Percentiles rank a stretch among this genome's conserved stretches.
Evolutionary conservation across 2,329 filamentous ascomycete species (phyloP).

Genomic region (Eurotiales sp.): DNA sequence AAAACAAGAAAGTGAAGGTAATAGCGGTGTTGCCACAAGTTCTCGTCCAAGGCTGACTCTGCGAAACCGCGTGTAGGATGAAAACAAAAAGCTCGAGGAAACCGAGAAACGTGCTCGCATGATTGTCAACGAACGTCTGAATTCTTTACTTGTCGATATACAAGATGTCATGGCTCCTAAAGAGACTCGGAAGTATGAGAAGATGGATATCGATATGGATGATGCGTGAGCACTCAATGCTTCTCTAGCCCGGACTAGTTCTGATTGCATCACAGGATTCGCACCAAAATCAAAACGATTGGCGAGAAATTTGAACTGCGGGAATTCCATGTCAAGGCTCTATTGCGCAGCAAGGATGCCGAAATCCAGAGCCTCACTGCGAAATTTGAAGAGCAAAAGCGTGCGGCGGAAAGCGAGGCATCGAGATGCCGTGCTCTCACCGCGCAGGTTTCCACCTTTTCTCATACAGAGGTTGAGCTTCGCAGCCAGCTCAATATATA

Average conservation of each 20-base stretch:
- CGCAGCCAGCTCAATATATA: slow-evolving; percentile 96
- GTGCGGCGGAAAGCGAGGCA: slow-evolving; percentile 76
- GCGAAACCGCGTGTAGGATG: slow-evolving; percentile 56
- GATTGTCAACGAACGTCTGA: slow-evolving; percentile 80
- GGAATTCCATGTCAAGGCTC: slow-evolving; percentile 87
- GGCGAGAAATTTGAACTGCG: slow-evolving; percentile 96
- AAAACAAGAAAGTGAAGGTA: slow-evolving; percentile 98
- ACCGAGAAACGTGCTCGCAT: slow-evolving; percentile 77
- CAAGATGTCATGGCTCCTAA: slow-evolving; percentile 86
- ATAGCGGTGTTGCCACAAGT: slow-evolving; percentile 17
- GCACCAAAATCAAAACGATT: slow-evolving; percentile 82
- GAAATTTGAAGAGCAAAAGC: slow-evolving; percentile 84
- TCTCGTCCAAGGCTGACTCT: slow-evolving; percentile 17
- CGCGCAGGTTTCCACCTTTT: slow-evolving; percentile 88
- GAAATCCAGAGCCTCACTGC: slow-evolving; percentile 91
- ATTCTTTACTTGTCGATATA: slow-evolving; percentile 74
- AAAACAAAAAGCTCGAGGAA: slow-evolving; percentile 88
- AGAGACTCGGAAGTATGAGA: slow-evolving; percentile 74
- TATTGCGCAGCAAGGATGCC: slow-evolving; percentile 89
- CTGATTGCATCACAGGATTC: slow-evolving; percentile 39
- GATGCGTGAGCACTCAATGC: slow-evolving; percentile 63
- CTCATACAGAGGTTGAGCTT: slow-evolving; percentile 90
- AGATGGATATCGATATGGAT: slow-evolving; percentile 81
- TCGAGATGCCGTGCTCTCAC: slow-evolving; percentile 80
- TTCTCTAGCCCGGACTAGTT: slow-evolving; percentile 3